Evolutionary conservation across 2,329 filamentous ascomycete genomes (phyloP).

Genomic region (Trichoderma sp.): DNA sequence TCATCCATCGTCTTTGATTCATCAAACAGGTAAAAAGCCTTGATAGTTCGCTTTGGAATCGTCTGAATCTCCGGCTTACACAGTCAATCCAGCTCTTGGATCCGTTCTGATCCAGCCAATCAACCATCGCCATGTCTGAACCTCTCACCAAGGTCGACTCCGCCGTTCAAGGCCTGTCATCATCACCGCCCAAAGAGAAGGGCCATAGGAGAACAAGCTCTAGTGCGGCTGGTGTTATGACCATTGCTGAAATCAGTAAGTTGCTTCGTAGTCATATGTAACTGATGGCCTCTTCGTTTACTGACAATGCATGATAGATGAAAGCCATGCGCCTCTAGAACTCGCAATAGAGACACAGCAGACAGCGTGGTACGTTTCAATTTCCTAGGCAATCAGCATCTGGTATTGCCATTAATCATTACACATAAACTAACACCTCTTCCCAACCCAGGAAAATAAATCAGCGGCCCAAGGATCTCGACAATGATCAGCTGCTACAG

Average conservation of each 20-base stretch:
- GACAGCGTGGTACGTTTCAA: conserved; percentile 69
- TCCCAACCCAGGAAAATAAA: conserved; percentile 77
- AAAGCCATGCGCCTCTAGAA: conserved; percentile 66
- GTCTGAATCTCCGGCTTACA: not conserved
- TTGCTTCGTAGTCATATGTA: conserved; percentile 18
- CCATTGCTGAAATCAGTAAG: conserved; percentile 84
- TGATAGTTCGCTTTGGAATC: not conserved
- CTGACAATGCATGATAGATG: conserved; percentile 53
- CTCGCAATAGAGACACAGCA: conserved; percentile 82
- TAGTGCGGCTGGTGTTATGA: conserved; percentile 63
- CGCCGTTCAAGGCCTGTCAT: conserved; percentile 75
- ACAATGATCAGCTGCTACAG: conserved; percentile 83
- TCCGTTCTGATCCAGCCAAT: conserved; percentile 16
- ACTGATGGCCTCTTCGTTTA: not conserved
- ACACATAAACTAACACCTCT: not conserved
- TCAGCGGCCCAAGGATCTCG: conserved; percentile 71
- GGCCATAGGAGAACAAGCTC: conserved; percentile 70
- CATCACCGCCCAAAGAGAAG: conserved; percentile 66
- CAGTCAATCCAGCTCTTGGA: not conserved
- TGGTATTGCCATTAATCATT: not conserved
- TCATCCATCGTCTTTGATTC: not conserved
- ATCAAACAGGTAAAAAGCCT: not conserved
- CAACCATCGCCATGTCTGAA: conserved; percentile 37
- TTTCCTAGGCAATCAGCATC: not conserved
- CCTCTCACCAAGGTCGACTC: conserved; percentile 88